Evolutionary conservation across 371 early-diverging fungal genomes (phyloP).

Genomic region (Mucor irregularis): DNA sequence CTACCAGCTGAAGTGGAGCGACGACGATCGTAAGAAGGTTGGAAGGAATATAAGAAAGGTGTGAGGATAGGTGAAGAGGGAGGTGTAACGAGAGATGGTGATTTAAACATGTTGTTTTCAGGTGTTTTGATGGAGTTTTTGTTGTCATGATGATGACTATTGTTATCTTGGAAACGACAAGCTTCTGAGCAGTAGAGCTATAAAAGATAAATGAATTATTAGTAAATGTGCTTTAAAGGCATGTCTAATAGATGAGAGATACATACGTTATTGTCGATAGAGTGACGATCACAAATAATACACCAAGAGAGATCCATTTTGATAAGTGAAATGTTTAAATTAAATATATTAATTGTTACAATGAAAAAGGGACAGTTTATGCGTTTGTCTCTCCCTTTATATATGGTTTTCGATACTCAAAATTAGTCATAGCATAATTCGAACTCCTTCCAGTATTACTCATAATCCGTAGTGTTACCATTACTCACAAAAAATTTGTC

Average conservation of each 20-base stretch:
- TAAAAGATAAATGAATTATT: neutral
- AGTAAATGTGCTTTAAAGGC: neutral
- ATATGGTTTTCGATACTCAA: slow-evolving; percentile 10
- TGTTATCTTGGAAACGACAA: slow-evolving; percentile 20
- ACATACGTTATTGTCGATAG: slow-evolving; percentile 23
- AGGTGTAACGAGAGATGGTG: slow-evolving; percentile 16
- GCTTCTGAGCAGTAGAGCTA: slow-evolving; percentile 25
- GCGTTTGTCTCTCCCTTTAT: neutral
- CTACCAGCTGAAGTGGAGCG: slow-evolving; percentile 8
- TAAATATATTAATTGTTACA: neutral
- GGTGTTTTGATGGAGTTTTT: neutral
- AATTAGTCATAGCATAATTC: slow-evolving; percentile 10
- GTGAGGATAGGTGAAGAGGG: slow-evolving; percentile 17
- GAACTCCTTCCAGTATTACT: neutral
- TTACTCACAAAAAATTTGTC: neutral
- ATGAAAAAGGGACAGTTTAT: neutral
- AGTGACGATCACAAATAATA: slow-evolving; percentile 38
- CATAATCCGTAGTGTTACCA: slow-evolving; percentile 1
- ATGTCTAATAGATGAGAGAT: neutral
- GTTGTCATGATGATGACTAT: neutral
- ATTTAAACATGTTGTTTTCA: slow-evolving; percentile 4
- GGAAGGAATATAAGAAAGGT: slow-evolving; percentile 20
- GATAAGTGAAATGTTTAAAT: neutral
- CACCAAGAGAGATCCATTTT: slow-evolving; percentile 37
- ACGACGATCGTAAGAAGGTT: slow-evolving; percentile 11